These are phyloP conservation scores for Pestalotiopsis sp. DNA, from an alignment of 2,329 filamentous ascomycete species.

Conservation along the genomic window DNA sequence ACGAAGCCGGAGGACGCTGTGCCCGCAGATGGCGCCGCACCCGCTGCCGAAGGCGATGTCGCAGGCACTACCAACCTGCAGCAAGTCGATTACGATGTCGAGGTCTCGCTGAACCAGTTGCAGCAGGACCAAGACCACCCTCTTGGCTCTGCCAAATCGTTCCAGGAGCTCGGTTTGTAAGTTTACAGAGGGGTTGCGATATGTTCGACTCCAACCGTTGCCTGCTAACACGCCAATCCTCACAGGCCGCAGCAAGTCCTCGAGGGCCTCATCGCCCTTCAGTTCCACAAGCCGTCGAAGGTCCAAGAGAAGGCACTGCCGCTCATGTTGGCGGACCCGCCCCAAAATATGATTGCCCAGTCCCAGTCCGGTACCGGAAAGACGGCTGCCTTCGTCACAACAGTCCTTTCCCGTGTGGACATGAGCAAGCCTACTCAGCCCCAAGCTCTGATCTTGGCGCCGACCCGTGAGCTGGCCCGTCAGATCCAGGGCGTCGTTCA, in stretches of 20 bases:
- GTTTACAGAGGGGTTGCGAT: conserved; percentile 34
- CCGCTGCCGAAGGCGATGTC: conserved; percentile 33
- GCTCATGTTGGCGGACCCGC: conserved; percentile 83
- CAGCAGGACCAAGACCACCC: conserved; percentile 87
- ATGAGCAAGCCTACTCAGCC: conserved; percentile 68
- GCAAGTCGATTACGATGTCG: conserved; percentile 84
- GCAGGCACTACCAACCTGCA: conserved; percentile 56
- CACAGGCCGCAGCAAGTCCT: conserved; percentile 50
- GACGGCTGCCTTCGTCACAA: conserved; percentile 94
- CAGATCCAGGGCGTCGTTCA: conserved; percentile 88
- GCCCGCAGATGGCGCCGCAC: conserved; percentile 22
- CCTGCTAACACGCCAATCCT: not conserved
- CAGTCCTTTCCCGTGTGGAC: conserved; percentile 86
- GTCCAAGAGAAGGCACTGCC: conserved; percentile 95
- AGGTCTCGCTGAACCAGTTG: conserved; percentile 89
- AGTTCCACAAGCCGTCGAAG: conserved; percentile 94
- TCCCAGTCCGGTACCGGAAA: conserved; percentile 99
- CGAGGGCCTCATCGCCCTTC: conserved; percentile 77
- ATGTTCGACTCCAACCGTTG: not conserved
- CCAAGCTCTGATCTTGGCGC: conserved; percentile 87
- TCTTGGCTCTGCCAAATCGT: conserved; percentile 81
- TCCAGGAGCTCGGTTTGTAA: conserved; percentile 85
- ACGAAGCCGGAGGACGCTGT: conserved; percentile 40
- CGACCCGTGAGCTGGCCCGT: conserved; percentile 90
- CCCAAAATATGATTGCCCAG: conserved; percentile 93